Evolutionary conservation across 176 grass and related monocot species (phyloP), one percentile per base, ranked within the genome.

Genomic region (Aegilops speltoides): DNA sequence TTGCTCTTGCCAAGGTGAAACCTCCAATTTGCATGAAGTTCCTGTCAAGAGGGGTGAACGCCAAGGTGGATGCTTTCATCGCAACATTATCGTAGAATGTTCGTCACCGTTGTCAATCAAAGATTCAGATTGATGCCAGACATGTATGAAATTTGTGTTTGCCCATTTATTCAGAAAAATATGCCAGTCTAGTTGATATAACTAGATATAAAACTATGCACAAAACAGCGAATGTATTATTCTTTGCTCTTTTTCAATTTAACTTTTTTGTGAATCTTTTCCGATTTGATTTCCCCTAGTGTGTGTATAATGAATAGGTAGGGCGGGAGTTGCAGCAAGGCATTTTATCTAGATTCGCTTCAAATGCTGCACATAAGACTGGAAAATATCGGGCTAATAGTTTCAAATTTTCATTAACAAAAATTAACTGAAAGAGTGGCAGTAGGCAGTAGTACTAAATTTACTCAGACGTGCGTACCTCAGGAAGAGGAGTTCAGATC

Each of bases 1-100:
- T 86, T 69, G 32, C 75, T 79, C 64, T 86, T 60, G 84, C 84
- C 64, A 79, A 79, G 17, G 76, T 86, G 84, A 86, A 86, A 1
- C 75, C 84, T 69, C 84, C 84, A n/a, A 86, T 86, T 16, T 86
- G 46, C 32, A 86, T 79, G 75, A 86, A 79, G 48, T 86, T 86
- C 68, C 48, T 86, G 23, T 86, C 75, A 4, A 69, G 75, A 56
- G 77, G 33, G 2, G 28, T 37, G 4, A 86, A 86, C 17, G 48
- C 59, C 16, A 79, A 86, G 50, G 75, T 79, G 7, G 75, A 86
- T 79, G 64, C 16, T 79, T 86, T 60, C 17, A 33, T 60, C 56
- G 0, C 9, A 70, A 86, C 75, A 29, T 59, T 86, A n/a, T 68
- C 29, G 6, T 68, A 78, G 73, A 67, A 56, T 12, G 14, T 50